phyloP scores from a whole-genome alignment of 441 rosid genomes.

The Geranium incanum region DNA sequence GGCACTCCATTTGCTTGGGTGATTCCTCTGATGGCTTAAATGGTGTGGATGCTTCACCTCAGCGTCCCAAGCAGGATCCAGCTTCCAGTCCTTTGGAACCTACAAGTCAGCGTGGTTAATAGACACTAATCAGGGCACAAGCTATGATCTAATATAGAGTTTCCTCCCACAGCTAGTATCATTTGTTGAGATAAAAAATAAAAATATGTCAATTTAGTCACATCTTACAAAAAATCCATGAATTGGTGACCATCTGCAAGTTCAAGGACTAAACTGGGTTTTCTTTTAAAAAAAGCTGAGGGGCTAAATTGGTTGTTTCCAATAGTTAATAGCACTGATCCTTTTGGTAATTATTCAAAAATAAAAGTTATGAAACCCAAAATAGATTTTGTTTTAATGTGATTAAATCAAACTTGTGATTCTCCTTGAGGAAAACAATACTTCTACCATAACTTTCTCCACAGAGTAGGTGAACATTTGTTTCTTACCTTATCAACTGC shows the following conservation, averaged over 20 bases:
- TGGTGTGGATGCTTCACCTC: slow-evolving; percentile 50
- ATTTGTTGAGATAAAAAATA: neutral
- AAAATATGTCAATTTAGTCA: too few species aligned
- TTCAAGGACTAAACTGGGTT: too few species aligned
- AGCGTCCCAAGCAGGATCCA: slow-evolving; percentile 82
- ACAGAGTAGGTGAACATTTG: slow-evolving; percentile 3
- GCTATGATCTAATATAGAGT: neutral
- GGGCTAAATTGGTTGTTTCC: too few species aligned
- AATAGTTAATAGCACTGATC: too few species aligned
- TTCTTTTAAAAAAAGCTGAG: too few species aligned
- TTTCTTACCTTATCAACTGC: slow-evolving; percentile 84
- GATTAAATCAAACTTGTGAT: neutral
- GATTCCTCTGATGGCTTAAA: slow-evolving; percentile 53
- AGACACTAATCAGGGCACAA: neutral
- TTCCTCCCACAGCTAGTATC: neutral
- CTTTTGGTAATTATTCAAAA: neutral
- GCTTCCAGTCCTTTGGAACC: slow-evolving; percentile 98
- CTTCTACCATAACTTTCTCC: neutral
- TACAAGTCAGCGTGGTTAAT: slow-evolving; percentile 27
- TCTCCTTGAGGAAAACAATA: neutral
- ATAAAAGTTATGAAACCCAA: neutral
- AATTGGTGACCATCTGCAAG: too few species aligned
- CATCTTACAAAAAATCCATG: too few species aligned
- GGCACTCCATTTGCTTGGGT: slow-evolving; percentile 94
- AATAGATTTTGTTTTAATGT: neutral